Evolutionary conservation across 257 asterid genomes (phyloP).

Genomic region (Apocynum venetum): DNA sequence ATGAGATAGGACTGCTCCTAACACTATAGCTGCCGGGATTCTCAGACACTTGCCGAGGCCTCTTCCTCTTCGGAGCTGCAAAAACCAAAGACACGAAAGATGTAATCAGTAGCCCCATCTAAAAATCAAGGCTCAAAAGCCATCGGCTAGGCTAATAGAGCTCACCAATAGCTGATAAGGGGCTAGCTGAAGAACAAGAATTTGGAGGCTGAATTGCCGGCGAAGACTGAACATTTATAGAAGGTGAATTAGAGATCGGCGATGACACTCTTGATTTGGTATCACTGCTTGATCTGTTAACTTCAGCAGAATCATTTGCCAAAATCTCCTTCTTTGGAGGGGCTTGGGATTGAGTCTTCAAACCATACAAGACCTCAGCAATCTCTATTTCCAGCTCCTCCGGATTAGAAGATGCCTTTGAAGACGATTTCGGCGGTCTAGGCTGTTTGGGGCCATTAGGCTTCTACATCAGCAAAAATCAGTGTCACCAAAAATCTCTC

Average conservation of each 20-base stretch:
- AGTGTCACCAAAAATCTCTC: neutral
- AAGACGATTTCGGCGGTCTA: slow-evolving; percentile 66
- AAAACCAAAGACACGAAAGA: slow-evolving; percentile 5
- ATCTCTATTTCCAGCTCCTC: slow-evolving; percentile 95
- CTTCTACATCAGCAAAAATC: slow-evolving; percentile 42
- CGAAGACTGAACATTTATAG: slow-evolving; percentile 25
- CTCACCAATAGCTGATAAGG: slow-evolving; percentile 76
- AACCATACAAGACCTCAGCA: slow-evolving; percentile 81
- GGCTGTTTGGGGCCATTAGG: slow-evolving; percentile 56
- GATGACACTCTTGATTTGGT: slow-evolving; percentile 56
- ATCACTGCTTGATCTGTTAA: slow-evolving; percentile 52
- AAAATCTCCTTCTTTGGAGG: slow-evolving; percentile 58
- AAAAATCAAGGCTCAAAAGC: neutral
- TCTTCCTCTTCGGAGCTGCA: slow-evolving; percentile 83
- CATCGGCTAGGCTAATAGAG: neutral
- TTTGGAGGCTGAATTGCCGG: slow-evolving; percentile 30
- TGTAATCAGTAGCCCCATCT: neutral
- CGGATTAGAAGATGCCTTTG: slow-evolving; percentile 60
- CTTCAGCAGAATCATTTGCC: slow-evolving; percentile 53
- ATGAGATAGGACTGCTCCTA: slow-evolving; percentile 45
- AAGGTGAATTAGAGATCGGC: slow-evolving; percentile 57
- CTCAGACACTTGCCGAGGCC: slow-evolving; percentile 73
- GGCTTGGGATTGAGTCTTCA: slow-evolving; percentile 76
- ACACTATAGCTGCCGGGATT: slow-evolving; percentile 35
- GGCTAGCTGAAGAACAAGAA: slow-evolving; percentile 34